A percentile compares a stretch with the other conserved stretches of the same genome.
Conservation (phyloP, 768 basidiomycete genomes). For the Pleurotus tuoliensis region DNA sequence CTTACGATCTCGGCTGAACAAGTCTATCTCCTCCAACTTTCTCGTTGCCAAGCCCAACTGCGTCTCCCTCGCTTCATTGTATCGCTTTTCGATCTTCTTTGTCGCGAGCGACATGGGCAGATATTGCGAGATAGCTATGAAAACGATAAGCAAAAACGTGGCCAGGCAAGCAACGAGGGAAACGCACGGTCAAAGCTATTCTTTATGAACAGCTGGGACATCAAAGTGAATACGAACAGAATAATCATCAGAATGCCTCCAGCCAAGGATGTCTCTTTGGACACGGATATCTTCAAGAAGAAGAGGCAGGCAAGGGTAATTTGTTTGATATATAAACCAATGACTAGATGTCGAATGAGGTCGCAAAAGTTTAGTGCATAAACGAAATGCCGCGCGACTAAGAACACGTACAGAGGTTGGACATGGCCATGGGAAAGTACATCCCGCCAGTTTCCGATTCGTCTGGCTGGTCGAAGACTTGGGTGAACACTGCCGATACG, state of each 20-base stretch:
- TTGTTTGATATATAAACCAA: slow-evolving; percentile 71
- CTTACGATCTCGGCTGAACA: slow-evolving; percentile 34
- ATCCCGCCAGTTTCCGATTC: slow-evolving; percentile 9
- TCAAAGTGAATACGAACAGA: slow-evolving; percentile 49
- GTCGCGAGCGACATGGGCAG: slow-evolving; percentile 65
- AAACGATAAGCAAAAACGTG: not conserved
- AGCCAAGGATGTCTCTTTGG: slow-evolving; percentile 30
- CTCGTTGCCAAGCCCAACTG: slow-evolving; percentile 12
- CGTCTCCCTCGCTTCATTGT: slow-evolving; percentile 29
- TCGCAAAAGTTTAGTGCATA: not conserved
- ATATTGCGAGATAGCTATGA: slow-evolving; percentile 44
- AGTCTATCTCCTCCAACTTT: slow-evolving; percentile 27
- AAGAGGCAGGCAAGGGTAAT: slow-evolving; percentile 62
- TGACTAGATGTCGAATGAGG: slow-evolving; percentile 30
- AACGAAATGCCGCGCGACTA: not conserved
- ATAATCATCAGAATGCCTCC: slow-evolving; percentile 57
- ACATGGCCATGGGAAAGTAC: slow-evolving; percentile 10
- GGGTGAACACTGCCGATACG: not conserved
- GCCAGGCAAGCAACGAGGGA: not conserved
- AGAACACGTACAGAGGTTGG: slow-evolving; percentile 11
- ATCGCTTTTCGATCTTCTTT: slow-evolving; percentile 44
- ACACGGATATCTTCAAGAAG: slow-evolving; percentile 49
- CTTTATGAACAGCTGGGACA: slow-evolving; percentile 33
- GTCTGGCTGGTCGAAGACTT: slow-evolving; percentile 11
- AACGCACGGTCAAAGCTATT: slow-evolving; percentile 38